Conservation (phyloP, 495 filamentous ascomycete genomes). For the Aspergillus cavernicola region DNA sequence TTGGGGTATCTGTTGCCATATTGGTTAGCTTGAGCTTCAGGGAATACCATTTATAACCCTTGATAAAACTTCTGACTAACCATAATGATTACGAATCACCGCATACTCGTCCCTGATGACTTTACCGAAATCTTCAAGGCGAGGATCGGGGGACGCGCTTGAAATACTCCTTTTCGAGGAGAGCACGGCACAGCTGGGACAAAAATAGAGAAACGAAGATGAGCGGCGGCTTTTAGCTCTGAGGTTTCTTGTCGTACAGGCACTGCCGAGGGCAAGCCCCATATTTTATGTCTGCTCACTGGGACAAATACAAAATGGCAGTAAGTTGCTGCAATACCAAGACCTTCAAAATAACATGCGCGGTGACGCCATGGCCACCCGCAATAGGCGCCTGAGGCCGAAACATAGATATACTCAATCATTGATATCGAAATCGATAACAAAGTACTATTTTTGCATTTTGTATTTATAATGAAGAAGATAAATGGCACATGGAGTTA, state of each 20-base stretch:
- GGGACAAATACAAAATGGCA: too few relatives aligned
- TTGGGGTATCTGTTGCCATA: constrained; percentile 48
- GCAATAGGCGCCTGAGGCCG: neutral
- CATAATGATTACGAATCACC: constrained; percentile 62
- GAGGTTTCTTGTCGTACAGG: neutral
- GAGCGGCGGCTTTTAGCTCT: neutral
- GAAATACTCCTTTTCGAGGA: constrained; percentile 8
- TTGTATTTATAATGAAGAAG: too few relatives aligned
- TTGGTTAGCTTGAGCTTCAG: neutral
- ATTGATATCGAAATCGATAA: neutral
- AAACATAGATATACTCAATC: too few relatives aligned
- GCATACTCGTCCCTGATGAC: constrained; percentile 79
- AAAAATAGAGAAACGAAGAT: neutral
- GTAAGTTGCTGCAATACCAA: too few relatives aligned
- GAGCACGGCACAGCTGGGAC: constrained; percentile 1
- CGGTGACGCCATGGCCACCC: neutral
- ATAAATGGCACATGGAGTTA: too few relatives aligned
- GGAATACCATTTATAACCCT: neutral
- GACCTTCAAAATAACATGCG: neutral
- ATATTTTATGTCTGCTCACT: neutral
- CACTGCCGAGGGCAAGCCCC: constrained; percentile 7
- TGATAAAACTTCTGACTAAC: constrained; percentile 35
- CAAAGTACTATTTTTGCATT: too few relatives aligned
- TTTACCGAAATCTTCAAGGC: constrained; percentile 58
- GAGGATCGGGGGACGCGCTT: constrained; percentile 47